Base-by-base conservation (phyloP, 306 rosid genomes). In the Malus fusca region DNA sequence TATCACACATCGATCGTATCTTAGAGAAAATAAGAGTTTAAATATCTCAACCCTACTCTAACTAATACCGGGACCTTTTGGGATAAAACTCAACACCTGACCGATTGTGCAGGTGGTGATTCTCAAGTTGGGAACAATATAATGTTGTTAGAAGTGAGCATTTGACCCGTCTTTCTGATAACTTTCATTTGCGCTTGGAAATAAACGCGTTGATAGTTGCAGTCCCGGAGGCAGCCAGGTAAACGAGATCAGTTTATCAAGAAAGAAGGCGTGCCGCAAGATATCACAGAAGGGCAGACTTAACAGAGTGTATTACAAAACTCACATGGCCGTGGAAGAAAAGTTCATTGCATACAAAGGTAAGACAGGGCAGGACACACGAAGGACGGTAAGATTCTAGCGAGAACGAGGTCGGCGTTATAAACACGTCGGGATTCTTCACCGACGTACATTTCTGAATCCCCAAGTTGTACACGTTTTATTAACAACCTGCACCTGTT, bases 401-500 rank as follows among this genome's bases (percentile, higher is more conserved):
- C 25, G 30, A 3, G 12, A 0, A 21, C 53, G 14, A 11, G 21
- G 21, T 33, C 19, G 13, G 30, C 71, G 6, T 12, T 44, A 60
- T 30, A 60, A 73, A 30, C 68, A 18, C 15, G 22, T 51, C 17
- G 55, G 84, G 83, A 85, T 85, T 80, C 85, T 68, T 82, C 86
- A 75, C 72, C 85, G 71, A 84, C 58, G 46, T 75, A 4, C 66
- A 85, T 75, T 61, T 88, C 88, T 11, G 80, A 89, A 82, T 71
- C 84, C 88, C 83, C 46, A 11, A 26, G 60, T 60, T 64, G 69
- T 64, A 76, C 21, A 67, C 77, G 74, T 72, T n/a, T 77, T 72
- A 46, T 69, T 9, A 48, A 33, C 75, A 42, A 30, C 66, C 64
- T 17, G 71, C 75, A 75, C 66, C 80, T 64, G 74, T 48, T 64